Conservation (phyloP, 345 rosid genomes). For the Hibiscus tridactylites region DNA sequence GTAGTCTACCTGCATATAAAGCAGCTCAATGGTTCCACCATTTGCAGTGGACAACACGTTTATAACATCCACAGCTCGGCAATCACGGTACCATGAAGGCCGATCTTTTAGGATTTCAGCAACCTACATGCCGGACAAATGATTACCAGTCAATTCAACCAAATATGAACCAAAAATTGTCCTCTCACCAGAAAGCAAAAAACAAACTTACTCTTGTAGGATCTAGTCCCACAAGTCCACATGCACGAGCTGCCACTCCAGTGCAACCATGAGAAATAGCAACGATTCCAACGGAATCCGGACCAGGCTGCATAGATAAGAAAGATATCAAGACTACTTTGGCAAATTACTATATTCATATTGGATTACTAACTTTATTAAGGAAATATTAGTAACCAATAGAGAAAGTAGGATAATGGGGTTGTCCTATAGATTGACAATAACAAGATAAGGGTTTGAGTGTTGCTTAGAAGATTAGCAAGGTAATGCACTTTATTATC, state of each 20-base stretch:
- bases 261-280: slow-evolving; percentile 99
- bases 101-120: slow-evolving; percentile 98
- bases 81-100: slow-evolving; percentile 86
- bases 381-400: too few relatives aligned
- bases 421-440: background rate
- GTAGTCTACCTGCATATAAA: slow-evolving; percentile 78
- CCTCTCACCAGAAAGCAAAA: background rate
- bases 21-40: slow-evolving; percentile 91
- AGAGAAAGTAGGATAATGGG: background rate
- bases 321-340: slow-evolving; percentile 33
- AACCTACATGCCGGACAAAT: slow-evolving; percentile 35
- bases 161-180: background rate
- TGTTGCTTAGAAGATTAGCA: slow-evolving; percentile 26
- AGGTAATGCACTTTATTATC: slow-evolving; percentile 4
- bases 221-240: slow-evolving; percentile 97
- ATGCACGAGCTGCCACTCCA: slow-evolving; percentile 98
- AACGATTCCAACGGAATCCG: slow-evolving; percentile 99
- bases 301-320: slow-evolving; percentile 80
- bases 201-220: slow-evolving; percentile 74
- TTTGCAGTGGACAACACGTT: slow-evolving; percentile 80
- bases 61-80: slow-evolving; percentile 80
- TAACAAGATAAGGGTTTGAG: slow-evolving; percentile 1
- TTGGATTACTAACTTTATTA: too few relatives aligned
- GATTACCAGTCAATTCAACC: background rate
- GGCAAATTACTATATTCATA: background rate